phyloP scores from a whole-genome alignment of 2,329 filamentous ascomycete species.

The Aspergillus awamori region DNA sequence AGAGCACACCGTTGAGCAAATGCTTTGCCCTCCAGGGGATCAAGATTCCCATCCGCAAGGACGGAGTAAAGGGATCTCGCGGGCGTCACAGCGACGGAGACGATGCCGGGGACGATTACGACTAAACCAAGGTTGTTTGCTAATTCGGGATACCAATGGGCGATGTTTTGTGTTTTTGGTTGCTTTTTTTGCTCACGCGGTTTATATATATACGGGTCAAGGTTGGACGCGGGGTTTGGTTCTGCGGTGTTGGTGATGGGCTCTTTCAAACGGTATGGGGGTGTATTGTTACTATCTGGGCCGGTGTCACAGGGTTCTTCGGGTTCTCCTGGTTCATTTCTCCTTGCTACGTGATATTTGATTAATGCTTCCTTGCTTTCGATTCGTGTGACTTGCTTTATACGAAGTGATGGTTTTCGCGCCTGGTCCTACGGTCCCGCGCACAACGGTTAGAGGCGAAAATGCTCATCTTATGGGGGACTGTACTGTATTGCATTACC shows the following conservation, averaged over 20 bases:
- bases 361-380: background rate
- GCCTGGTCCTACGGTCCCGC: background rate
- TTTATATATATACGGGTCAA: slow-evolving; percentile 3
- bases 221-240: slow-evolving; percentile 25
- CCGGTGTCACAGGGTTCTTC: slow-evolving; percentile 29
- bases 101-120: slow-evolving; percentile 37
- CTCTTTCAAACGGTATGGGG: slow-evolving; percentile 21
- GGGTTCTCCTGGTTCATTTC: slow-evolving; percentile 9
- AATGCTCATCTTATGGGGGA: background rate
- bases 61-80: slow-evolving; percentile 59
- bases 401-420: background rate
- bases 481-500: background rate
- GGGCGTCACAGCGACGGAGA: slow-evolving; percentile 39
- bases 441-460: background rate
- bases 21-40: slow-evolving; percentile 92
- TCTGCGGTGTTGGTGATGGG: slow-evolving; percentile 30
- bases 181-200: background rate
- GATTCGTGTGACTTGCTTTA: background rate
- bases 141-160: slow-evolving; percentile 5
- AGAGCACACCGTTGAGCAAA: slow-evolving; percentile 88
- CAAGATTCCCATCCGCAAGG: slow-evolving; percentile 94
- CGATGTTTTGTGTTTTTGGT: slow-evolving; percentile 6
- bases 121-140: slow-evolving; percentile 22
- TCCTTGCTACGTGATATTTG: slow-evolving; percentile 3
- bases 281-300: slow-evolving; percentile 33